Evolutionary conservation across 1,284 basidiomycete genomes (phyloP).

Genomic region (Melanopsichium pennsylvanicum): DNA sequence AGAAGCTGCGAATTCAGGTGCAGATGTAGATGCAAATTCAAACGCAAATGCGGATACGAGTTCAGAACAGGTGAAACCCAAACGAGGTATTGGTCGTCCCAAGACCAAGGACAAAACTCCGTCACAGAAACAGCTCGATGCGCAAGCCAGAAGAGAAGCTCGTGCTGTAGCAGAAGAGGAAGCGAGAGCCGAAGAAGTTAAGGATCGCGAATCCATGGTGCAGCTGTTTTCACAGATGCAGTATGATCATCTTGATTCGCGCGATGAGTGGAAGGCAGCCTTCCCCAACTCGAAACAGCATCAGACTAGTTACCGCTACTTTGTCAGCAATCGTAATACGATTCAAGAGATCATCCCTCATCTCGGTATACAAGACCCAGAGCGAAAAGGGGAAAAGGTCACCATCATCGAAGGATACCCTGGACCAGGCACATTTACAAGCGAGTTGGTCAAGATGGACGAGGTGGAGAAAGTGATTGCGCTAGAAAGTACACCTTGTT

Average conservation of each 20-base stretch:
- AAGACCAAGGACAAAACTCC: neutral
- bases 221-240: slow-evolving; percentile 13
- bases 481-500: slow-evolving; percentile 47
- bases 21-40: no score
- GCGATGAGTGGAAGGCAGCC: slow-evolving; percentile 35
- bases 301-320: slow-evolving; percentile 50
- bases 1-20: no score
- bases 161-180: neutral
- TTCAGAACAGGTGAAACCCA: no score
- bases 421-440: slow-evolving; percentile 58
- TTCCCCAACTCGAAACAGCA: slow-evolving; percentile 31
- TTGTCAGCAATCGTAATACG: slow-evolving; percentile 51
- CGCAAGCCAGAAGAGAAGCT: slow-evolving; percentile 1
- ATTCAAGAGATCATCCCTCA: slow-evolving; percentile 32
- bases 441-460: slow-evolving; percentile 47
- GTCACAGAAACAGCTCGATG: neutral
- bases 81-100: slow-evolving; percentile 3
- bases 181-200: neutral
- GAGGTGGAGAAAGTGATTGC: slow-evolving; percentile 63
- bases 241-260: slow-evolving; percentile 47
- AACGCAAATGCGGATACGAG: no score
- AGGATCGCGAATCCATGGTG: slow-evolving; percentile 4
- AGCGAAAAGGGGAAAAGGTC: slow-evolving; percentile 42
- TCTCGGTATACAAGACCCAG: slow-evolving; percentile 29
- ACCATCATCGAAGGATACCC: slow-evolving; percentile 63